phyloP scores from a whole-genome alignment of 2,329 filamentous ascomycete species.

The Sarocladium brachiariae region DNA sequence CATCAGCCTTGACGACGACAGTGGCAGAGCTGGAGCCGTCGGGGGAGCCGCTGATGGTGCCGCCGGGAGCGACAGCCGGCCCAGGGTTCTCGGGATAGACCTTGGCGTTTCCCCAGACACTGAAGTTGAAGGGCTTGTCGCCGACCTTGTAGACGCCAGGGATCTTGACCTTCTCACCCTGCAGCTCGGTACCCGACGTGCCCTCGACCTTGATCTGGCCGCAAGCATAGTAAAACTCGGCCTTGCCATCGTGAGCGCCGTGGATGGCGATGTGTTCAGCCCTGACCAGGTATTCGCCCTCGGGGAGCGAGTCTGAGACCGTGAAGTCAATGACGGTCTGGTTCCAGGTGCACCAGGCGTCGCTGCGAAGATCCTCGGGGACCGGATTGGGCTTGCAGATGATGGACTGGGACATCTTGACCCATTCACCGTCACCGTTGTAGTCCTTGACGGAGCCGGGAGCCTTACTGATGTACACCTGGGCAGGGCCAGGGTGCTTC shows the following conservation, averaged over 20 bases:
- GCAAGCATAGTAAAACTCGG: constrained; percentile 35
- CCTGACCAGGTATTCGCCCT: constrained; percentile 10
- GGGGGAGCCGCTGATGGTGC: background rate
- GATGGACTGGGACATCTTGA: constrained; percentile 23
- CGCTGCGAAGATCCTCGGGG: constrained; percentile 8
- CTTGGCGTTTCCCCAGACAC: constrained; percentile 4
- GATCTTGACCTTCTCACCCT: constrained; percentile 10
- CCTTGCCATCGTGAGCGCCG: constrained; percentile 20
- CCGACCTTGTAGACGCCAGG: constrained; percentile 26
- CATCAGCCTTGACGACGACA: background rate
- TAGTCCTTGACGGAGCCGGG: constrained; percentile 15
- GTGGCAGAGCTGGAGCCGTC: background rate
- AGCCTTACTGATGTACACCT: constrained; percentile 15
- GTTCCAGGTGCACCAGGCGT: constrained; percentile 16
- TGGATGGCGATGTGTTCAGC: constrained; percentile 38
- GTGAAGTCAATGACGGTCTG: constrained; percentile 19
- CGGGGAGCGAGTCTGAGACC: constrained; percentile 1
- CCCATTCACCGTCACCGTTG: constrained; percentile 23
- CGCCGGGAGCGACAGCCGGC: background rate
- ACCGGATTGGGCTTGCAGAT: constrained; percentile 17
- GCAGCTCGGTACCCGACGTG: background rate
- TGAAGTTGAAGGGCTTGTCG: constrained; percentile 5
- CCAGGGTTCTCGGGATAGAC: background rate
- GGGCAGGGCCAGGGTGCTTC: constrained; percentile 15
- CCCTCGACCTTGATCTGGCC: constrained; percentile 33